A percentile compares a stretch with the other conserved stretches of the same genome.
phyloP scores from a whole-genome alignment of 352 stramenopile species.

The Elongisporangium anandrum region DNA sequence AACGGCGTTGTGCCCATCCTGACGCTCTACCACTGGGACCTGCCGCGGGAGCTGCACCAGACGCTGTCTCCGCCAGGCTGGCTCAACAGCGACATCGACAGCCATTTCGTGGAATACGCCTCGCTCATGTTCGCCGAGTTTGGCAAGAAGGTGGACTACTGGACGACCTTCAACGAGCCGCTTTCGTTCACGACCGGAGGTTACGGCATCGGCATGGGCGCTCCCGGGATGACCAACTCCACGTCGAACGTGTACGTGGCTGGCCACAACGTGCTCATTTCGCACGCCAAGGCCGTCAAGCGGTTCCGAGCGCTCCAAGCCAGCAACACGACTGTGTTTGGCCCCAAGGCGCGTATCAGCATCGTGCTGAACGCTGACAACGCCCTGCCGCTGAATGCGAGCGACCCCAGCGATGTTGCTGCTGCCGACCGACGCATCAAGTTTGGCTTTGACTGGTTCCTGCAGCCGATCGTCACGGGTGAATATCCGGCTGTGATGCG shows the following conservation, averaged over 20 bases:
- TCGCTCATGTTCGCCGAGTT: constrained; percentile 84
- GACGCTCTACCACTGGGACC: constrained; percentile 92
- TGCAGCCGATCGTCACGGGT: constrained; percentile 72
- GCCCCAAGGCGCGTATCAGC: constrained; percentile 55
- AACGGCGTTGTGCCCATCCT: constrained; percentile 80
- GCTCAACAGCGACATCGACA: constrained; percentile 26
- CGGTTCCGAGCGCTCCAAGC: constrained; percentile 37
- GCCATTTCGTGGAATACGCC: constrained; percentile 76
- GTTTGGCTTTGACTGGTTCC: constrained; percentile 80
- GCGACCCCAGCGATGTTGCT: constrained; percentile 14
- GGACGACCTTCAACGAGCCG: constrained; percentile 93
- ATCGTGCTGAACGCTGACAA: constrained; percentile 78
- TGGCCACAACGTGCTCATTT: constrained; percentile 85
- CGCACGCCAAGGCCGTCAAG: constrained; percentile 53
- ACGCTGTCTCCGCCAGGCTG: constrained; percentile 41
- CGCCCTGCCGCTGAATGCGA: constrained; percentile 51
- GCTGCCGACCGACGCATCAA: constrained; percentile 64
- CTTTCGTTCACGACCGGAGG: constrained; percentile 47
- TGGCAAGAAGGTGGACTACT: constrained; percentile 88
- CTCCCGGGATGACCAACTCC: constrained; percentile 19
- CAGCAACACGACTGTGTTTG: constrained; percentile 10
- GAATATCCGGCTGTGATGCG: constrained; percentile 86
- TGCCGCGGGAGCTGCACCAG: constrained; percentile 78
- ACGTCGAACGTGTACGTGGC: constrained; percentile 26
- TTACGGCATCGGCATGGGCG: constrained; percentile 43